Percentiles rank a stretch among this genome's conserved stretches.
Evolutionary conservation across 768 basidiomycete species (phyloP).

Genomic region (Sarcomyxa edulis): DNA sequence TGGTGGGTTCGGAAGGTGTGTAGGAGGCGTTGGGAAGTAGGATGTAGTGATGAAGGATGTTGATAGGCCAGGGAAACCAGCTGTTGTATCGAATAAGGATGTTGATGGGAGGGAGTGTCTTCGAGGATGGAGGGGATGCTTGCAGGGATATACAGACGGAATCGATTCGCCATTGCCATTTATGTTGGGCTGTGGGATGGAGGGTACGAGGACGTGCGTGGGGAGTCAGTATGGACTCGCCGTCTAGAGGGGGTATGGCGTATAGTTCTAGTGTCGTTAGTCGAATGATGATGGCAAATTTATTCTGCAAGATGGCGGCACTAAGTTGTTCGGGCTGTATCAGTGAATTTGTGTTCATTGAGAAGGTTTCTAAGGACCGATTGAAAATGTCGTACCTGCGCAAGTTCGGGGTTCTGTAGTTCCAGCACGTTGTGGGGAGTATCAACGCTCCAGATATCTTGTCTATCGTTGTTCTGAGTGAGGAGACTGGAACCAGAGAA

Average conservation of each 20-base stretch:
- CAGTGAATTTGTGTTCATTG: not conserved
- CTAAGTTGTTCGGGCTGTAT: constrained; percentile 32
- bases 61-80: constrained; percentile 63
- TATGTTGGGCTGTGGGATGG: constrained; percentile 39
- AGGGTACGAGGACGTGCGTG: constrained; percentile 19
- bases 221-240: too few relatives aligned
- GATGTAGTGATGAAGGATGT: constrained; percentile 59
- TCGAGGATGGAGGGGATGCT: constrained; percentile 13
- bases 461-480: constrained; percentile 25
- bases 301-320: constrained; percentile 35
- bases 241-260: constrained; percentile 22
- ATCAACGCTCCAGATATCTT: constrained; percentile 29
- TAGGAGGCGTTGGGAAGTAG: constrained; percentile 41
- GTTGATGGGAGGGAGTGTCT: constrained; percentile 30
- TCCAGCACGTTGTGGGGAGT: constrained; percentile 24
- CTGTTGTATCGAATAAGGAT: constrained; percentile 57
- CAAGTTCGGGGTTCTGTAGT: constrained; percentile 29
- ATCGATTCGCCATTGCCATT: constrained; percentile 57
- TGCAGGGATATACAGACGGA: constrained; percentile 35
- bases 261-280: constrained; percentile 37
- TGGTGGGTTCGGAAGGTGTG: constrained; percentile 15
- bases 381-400: not conserved
- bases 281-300: constrained; percentile 43
- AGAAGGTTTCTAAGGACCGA: not conserved
- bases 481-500: constrained; percentile 33